Evolutionary conservation across 495 filamentous ascomycete genomes (phyloP).

Genomic region (Glarea lozoyensis): DNA sequence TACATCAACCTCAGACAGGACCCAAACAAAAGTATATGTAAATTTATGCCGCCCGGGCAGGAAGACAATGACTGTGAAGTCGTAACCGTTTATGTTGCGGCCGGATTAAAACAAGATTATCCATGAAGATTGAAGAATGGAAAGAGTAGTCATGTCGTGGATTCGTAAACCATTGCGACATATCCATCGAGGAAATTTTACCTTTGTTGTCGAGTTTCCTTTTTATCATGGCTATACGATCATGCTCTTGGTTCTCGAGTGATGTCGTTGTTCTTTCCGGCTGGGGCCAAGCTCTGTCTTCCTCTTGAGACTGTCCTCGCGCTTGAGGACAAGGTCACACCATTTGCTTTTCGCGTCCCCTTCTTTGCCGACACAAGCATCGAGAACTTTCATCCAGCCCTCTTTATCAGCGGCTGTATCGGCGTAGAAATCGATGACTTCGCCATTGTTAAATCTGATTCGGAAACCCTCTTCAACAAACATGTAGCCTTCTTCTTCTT

Average conservation of each 20-base stretch:
- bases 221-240: conserved; percentile 27
- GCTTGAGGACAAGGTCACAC: conserved; percentile 77
- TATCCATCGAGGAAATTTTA: no score
- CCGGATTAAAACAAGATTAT: neutral
- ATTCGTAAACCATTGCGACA: neutral
- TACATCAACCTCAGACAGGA: no score
- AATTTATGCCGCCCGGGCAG: no score
- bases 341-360: conserved; percentile 45
- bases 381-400: conserved; percentile 87
- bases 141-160: neutral
- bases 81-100: neutral
- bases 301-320: conserved; percentile 29
- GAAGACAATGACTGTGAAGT: neutral
- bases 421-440: conserved; percentile 97
- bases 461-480: conserved; percentile 99
- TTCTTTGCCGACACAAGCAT: conserved; percentile 33
- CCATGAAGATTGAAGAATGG: neutral
- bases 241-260: conserved; percentile 47
- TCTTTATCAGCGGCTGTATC: conserved; percentile 80
- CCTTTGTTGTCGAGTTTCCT: no score
- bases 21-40: no score
- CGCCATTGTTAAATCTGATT: conserved; percentile 94
- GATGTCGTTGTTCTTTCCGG: conserved; percentile 32
- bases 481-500: conserved; percentile 99
- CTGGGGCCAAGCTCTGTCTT: conserved; percentile 21